Evolutionary conservation across 345 rosid genomes (phyloP).

Genomic region (Moricandia moricandioides): DNA sequence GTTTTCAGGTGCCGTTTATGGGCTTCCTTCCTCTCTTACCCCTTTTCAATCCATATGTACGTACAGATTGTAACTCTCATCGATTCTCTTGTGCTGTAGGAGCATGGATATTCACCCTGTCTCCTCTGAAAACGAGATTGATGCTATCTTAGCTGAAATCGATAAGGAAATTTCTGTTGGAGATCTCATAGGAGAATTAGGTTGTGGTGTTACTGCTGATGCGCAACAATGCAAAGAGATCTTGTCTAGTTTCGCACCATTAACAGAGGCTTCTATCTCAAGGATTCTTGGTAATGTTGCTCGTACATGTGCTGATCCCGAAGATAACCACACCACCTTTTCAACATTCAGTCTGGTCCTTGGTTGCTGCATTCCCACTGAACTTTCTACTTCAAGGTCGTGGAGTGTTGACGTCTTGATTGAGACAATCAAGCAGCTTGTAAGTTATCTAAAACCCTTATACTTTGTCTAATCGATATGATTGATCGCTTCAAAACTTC

Average conservation of each 20-base stretch:
- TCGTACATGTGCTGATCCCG: conserved; percentile 40
- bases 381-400: conserved; percentile 39
- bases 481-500: background rate
- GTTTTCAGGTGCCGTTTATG: conserved; percentile 45
- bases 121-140: conserved; percentile 59
- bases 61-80: background rate
- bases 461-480: background rate
- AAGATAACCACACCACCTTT: conserved; percentile 45
- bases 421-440: conserved; percentile 71
- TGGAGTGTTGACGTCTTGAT: conserved; percentile 79
- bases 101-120: conserved; percentile 46
- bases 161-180: conserved; percentile 75
- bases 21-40: background rate
- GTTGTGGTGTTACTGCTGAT: conserved; percentile 84
- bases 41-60: background rate
- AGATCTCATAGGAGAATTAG: conserved; percentile 79
- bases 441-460: conserved; percentile 37
- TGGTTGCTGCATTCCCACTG: conserved; percentile 54
- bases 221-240: conserved; percentile 66
- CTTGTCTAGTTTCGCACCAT: conserved; percentile 63
- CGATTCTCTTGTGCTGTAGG: conserved; percentile 37
- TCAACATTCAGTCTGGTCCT: conserved; percentile 71
- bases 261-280: conserved; percentile 68
- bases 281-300: conserved; percentile 63
- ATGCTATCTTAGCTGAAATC: conserved; percentile 76